A percentile compares a stretch with the other conserved stretches of the same genome.
Conservation (phyloP, 495 filamentous ascomycete species). For the Penicillium cosmopolitanum region DNA sequence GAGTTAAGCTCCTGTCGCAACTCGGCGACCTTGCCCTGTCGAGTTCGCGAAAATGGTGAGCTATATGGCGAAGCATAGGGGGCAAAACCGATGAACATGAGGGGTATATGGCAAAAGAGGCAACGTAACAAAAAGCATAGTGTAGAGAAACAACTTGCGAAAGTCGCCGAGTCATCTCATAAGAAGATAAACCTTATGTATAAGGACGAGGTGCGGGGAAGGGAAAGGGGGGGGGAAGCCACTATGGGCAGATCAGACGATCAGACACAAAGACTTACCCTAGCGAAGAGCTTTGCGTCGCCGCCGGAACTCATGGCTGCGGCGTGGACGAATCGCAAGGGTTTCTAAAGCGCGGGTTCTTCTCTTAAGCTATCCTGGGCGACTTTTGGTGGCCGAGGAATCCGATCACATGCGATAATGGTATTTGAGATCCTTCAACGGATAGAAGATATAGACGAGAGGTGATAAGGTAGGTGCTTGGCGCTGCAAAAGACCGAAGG, state of each 20-base stretch:
- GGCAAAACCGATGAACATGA: slow-evolving; percentile 38
- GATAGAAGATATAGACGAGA: slow-evolving; percentile 1
- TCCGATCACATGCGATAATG: slow-evolving; percentile 21
- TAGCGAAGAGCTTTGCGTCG: slow-evolving; percentile 98
- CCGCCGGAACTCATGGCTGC: slow-evolving; percentile 75
- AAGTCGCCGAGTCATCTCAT: slow-evolving; percentile 3
- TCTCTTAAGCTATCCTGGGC: slow-evolving; percentile 14
- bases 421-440: neutral
- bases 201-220: slow-evolving; percentile 28
- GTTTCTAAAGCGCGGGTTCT: slow-evolving; percentile 12
- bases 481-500: neutral
- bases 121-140: slow-evolving; percentile 12
- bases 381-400: slow-evolving; percentile 11
- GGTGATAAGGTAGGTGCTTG: neutral
- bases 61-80: slow-evolving; percentile 34
- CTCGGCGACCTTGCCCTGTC: slow-evolving; percentile 98
- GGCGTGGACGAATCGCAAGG: slow-evolving; percentile 25
- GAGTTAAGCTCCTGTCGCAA: slow-evolving; percentile 91
- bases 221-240: slow-evolving; percentile 4
- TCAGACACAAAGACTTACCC: slow-evolving; percentile 68
- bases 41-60: slow-evolving; percentile 44
- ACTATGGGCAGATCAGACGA: slow-evolving; percentile 19
- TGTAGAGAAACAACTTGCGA: slow-evolving; percentile 4
- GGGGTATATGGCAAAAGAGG: slow-evolving; percentile 10
- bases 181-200: slow-evolving; percentile 11